Base-by-base conservation (phyloP, 164 flowering plant species). In the Sedum album region DNA sequence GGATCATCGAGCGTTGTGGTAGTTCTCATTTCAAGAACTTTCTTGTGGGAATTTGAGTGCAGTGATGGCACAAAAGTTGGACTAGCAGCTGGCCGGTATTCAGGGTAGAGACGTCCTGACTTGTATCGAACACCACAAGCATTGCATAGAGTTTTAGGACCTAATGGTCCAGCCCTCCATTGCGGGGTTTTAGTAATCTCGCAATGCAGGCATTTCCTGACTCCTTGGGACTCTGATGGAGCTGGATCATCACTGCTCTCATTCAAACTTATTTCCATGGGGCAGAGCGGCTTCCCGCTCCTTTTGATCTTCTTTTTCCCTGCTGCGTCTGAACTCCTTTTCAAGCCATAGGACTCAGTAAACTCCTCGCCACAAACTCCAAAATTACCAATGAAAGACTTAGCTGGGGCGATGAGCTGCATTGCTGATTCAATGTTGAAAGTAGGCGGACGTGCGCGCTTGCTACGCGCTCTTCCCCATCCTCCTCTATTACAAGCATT, bases 1-100 rank as follows among this genome's bases (percentile, higher is more conserved):
- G 60, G 60, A 55, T 13, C 8, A 9, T 57, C 33, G 5, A 30
- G 20, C n/a, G n/a, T n/a, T 26, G 62, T 57, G 62, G 62, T 82
- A 79, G 1, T 74, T 72, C 98, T 85, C 96, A 89, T 93, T 77
- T 93, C 94, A 13, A 88, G 55, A 1, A 93, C 97, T 69, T 91
- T 91, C 89, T 86, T 91, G 77, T 91, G 97, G 8, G 97, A 89
- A 69, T 89, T 91, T 68, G 98, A 93, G 80, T 93, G 98, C 69
- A 88, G 6, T 0, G 91, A 66, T 5, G 97, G 85, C n/a, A 83
- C 79, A 67, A 89, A 93, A 0, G 91, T 91, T 1, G 98, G 97
- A 71, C 98, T 93, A 10, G 98, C 98, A 0, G 97, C 98, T 0
- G 98, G 98, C 6, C 97, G 85, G 76, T 93, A 93, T 76, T 93